Base-by-base conservation (phyloP, 2,329 filamentous ascomycete species). In the Amylocarpus encephaloides region DNA sequence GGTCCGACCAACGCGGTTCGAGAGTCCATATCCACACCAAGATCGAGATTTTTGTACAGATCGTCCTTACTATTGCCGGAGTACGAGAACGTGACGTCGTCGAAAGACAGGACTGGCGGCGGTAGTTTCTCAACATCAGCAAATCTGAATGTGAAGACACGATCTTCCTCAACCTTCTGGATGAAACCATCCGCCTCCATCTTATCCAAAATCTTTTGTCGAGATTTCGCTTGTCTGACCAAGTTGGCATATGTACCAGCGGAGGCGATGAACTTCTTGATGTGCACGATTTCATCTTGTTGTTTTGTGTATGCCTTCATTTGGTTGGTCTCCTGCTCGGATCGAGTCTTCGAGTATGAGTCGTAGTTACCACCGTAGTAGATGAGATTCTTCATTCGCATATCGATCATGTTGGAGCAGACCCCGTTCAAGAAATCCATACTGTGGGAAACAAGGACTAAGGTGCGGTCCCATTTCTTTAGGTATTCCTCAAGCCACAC, bases 341-440 rank as follows among this genome's bases (percentile, higher is more conserved):
- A 74, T 56, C 92, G 83, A 46, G 92, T 97, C 87, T 97, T 98
- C 73, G 83, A 75, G 78, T 98, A 92, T 40, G 91, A 90, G 73
- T 98, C 93, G 82, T 97, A 98, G 82, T 98, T 97, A 82, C 94
- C 93, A 80, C 93, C 94, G 68, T 96, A 98, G 86, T 98, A 98
- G 59, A 91, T 72, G 63, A 98, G 86, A 70, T 86, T 75, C 75
- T 87, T 88, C 68, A 78, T 71, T 64, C 93, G 87, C 93, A 98
- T 97, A 67, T 98, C 94, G 65, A 98, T 89, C 92, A 98, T 97
- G 80, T 75, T 96, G 60, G 85, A 85, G 79, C 93, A 98, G 65
- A 98, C 93, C 73, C 93, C 94, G 78, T 98, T 98, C 66, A 98
- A 73, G 82, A 98, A 98, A 75, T 98, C 94, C 86, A 91, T 88